Percentiles rank a stretch among this genome's conserved stretches.
Conservation (phyloP, 306 rosid genomes). For the Medicago ruthenica region DNA sequence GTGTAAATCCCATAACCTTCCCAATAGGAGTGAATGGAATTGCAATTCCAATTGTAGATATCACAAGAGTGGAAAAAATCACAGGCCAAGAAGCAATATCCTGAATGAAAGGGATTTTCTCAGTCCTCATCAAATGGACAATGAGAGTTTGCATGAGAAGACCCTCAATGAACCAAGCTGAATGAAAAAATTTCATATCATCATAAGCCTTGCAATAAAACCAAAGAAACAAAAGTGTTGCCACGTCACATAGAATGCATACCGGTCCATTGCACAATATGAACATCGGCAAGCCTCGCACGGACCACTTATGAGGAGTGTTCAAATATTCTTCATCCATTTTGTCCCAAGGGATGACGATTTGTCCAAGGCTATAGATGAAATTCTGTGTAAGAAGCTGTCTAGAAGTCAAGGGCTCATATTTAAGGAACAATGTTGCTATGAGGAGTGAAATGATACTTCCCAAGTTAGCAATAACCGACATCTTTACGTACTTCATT, state of each 20-base stretch:
- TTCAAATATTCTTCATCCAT: conserved; percentile 71
- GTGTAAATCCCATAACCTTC: conserved; percentile 57
- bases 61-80: conserved; percentile 65
- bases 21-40: conserved; percentile 68
- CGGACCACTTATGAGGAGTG: conserved; percentile 70
- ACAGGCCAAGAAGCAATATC: conserved; percentile 89
- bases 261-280: conserved; percentile 83
- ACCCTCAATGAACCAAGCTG: conserved; percentile 89
- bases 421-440: conserved; percentile 61
- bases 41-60: conserved; percentile 67
- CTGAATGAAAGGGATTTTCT: conserved; percentile 74
- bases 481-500: conserved; percentile 81
- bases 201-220: conserved; percentile 50
- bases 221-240: conserved; percentile 66
- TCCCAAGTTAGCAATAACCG: conserved; percentile 85
- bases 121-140: conserved; percentile 74
- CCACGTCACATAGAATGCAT: conserved; percentile 71
- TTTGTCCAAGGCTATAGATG: conserved; percentile 76
- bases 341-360: conserved; percentile 62
- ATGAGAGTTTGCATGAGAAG: conserved; percentile 82
- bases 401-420: conserved; percentile 69
- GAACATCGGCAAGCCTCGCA: conserved; percentile 65
- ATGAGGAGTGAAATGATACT: conserved; percentile 70
- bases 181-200: conserved; percentile 54
- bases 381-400: conserved; percentile 82